These are phyloP conservation scores for Gossypium anomalum DNA, from an alignment of 345 rosid genomes.

Conservation along the genomic window DNA sequence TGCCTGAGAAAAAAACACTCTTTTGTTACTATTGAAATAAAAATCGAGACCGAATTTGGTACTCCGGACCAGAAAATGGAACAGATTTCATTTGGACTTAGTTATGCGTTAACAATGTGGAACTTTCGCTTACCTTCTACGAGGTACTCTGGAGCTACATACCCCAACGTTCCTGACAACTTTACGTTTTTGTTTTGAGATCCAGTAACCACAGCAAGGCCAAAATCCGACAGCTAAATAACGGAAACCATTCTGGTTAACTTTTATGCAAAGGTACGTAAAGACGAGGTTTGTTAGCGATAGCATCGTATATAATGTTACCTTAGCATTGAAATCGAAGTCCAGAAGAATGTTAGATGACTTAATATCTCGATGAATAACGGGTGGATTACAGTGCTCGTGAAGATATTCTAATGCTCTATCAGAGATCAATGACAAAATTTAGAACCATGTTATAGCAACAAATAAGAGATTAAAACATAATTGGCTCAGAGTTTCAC, in stretches of 20 bases:
- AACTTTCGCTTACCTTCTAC: slow-evolving; percentile 54
- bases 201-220: slow-evolving; percentile 59
- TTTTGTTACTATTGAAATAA: neutral
- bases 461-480: neutral
- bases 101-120: neutral
- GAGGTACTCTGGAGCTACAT: slow-evolving; percentile 71
- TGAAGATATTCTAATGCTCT: slow-evolving; percentile 95
- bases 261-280: neutral
- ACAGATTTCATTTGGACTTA: neutral
- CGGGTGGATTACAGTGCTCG: slow-evolving; percentile 74
- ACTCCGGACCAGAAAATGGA: neutral
- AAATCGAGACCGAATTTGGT: neutral
- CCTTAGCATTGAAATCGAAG: slow-evolving; percentile 80
- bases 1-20: slow-evolving; percentile 38
- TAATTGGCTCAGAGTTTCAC: slow-evolving; percentile 27
- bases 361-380: slow-evolving; percentile 77
- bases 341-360: slow-evolving; percentile 79
- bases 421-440: slow-evolving; percentile 8
- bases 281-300: neutral
- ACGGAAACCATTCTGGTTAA: slow-evolving; percentile 11
- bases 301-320: slow-evolving; percentile 11
- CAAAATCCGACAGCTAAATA: slow-evolving; percentile 83
- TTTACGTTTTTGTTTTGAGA: slow-evolving; percentile 50
- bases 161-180: slow-evolving; percentile 53
- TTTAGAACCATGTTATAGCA: slow-evolving; percentile 14